A percentile compares a stretch with the other conserved stretches of the same genome.
phyloP scores from a whole-genome alignment of 208 protist species.

The Trypanosoma theileri region DNA sequence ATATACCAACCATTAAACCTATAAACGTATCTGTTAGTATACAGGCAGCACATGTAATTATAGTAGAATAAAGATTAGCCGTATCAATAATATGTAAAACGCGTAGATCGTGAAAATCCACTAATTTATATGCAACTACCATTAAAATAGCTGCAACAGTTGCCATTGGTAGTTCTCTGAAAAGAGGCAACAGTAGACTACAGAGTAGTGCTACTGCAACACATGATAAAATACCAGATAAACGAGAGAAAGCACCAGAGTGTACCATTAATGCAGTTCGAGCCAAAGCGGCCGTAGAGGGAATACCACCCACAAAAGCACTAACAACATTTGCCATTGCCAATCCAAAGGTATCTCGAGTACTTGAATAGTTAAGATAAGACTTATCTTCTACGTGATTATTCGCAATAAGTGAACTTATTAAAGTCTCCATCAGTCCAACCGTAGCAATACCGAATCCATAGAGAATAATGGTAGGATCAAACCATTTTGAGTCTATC shows the following conservation, averaged over 20 bases:
- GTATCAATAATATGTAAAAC: constrained; percentile 32
- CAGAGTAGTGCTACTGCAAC: constrained; percentile 16
- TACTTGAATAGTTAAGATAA: constrained; percentile 32
- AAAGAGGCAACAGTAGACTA: constrained; percentile 31
- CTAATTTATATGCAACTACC: constrained; percentile 36
- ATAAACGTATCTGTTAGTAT: constrained; percentile 34
- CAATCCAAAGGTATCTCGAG: constrained; percentile 35
- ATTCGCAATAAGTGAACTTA: constrained; percentile 36
- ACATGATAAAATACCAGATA: constrained; percentile 24
- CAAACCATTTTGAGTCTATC: constrained; percentile 14
- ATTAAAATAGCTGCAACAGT: constrained; percentile 36
- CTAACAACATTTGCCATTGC: constrained; percentile 29
- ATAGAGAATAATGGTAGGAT: constrained; percentile 27
- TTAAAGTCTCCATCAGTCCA: constrained; percentile 31
- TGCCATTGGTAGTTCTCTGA: constrained; percentile 33
- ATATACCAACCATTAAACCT: constrained; percentile 30
- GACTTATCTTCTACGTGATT: constrained; percentile 32
- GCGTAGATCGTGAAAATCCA: constrained; percentile 31
- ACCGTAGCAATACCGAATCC: constrained; percentile 35
- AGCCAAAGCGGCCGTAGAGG: constrained; percentile 30
- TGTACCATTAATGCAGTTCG: constrained; percentile 35
- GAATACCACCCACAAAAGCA: constrained; percentile 31
- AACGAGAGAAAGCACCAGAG: constrained; percentile 26
- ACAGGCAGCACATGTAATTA: constrained; percentile 33
- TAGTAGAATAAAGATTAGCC: constrained; percentile 36